Base-by-base conservation (phyloP, 345 rosid species). In the Sapria himalayana region DNA sequence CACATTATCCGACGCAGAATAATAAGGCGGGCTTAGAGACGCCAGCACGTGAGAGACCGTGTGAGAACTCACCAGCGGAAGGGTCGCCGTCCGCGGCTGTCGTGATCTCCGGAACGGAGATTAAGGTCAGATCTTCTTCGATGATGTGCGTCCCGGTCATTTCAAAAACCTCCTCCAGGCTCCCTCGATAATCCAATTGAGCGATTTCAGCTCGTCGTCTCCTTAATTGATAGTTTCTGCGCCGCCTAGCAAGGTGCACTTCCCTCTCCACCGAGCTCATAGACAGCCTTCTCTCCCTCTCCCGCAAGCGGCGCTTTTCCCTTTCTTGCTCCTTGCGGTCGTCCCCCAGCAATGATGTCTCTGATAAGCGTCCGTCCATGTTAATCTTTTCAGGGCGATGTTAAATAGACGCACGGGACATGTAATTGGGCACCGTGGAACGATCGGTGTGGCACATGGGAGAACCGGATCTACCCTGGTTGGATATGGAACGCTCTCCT, bases 261-360 rank as follows among this genome's bases (percentile, higher is more conserved):
- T 89, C 95, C 56, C 78, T 74, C 60, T 89, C 93, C 27, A 76
- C 86, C 19, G 57, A 64, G 59, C 73, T 82, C 95, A 89, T 89
- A 16, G 84, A 72, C 35, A 74, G 91, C 51, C 95, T 67, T 49
- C 98, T 72, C 42, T 89, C 76, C 50, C 95, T 59, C 51, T 82
- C 95, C 35, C 84, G 53, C 23, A 71, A 50, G 45, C 98, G 85
- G 17, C 98, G 61, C 15, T 89, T 62, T 35, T 82, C 95, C 29
- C 81, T 69, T 32, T 89, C 93, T 33, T 70, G 81, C 54, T 89
- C 95, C 60, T 72, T 74, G 36, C 66, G 73, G 39, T 51, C 29
- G 15, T 53, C 60, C 51, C 59, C 54, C 32, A 65, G 21, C 48
- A 57, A 59, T 14, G 73, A 57, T 54, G 71, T 61, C 19, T 56